phyloP scores from a whole-genome alignment of 306 rosid genomes.

The Quercus berberidifolia region DNA sequence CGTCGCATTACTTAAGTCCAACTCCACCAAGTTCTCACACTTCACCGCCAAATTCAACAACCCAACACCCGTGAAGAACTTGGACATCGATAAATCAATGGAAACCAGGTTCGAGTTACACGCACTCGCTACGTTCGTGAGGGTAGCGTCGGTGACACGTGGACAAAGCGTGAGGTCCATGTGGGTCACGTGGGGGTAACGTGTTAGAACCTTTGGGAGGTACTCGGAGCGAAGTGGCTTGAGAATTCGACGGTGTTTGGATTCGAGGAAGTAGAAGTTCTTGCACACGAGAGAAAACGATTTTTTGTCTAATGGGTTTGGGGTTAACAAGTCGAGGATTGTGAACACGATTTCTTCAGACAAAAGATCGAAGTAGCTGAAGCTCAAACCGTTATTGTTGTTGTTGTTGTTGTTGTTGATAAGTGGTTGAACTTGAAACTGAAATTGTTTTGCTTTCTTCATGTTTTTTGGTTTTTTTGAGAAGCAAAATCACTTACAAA shows the following conservation, averaged over 20 bases:
- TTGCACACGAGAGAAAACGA: slow-evolving; percentile 65
- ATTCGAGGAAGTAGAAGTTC: slow-evolving; percentile 54
- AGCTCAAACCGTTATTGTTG: not conserved
- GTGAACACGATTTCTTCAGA: slow-evolving; percentile 70
- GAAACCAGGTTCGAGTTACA: slow-evolving; percentile 42
- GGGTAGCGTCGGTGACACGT: slow-evolving; percentile 44
- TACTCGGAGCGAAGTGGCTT: slow-evolving; percentile 63
- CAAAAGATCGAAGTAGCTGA: slow-evolving; percentile 47
- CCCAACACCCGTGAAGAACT: slow-evolving; percentile 58
- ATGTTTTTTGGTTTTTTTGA: slow-evolving; percentile 13
- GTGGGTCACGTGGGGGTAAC: slow-evolving; percentile 40
- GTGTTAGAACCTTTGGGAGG: slow-evolving; percentile 40
- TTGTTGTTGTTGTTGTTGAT: not conserved
- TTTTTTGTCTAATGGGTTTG: slow-evolving; percentile 43
- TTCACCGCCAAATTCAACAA: slow-evolving; percentile 33
- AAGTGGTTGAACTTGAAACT: not conserved
- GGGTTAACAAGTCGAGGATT: slow-evolving; percentile 58
- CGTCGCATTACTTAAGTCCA: slow-evolving; percentile 79
- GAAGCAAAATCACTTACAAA: not conserved
- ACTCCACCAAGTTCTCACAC: slow-evolving; percentile 62
- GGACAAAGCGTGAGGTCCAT: slow-evolving; percentile 76
- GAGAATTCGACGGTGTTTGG: slow-evolving; percentile 65
- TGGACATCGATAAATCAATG: slow-evolving; percentile 72
- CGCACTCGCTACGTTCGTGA: slow-evolving; percentile 34
- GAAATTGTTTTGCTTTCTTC: slow-evolving; percentile 41